Conservation (phyloP, 768 basidiomycete species). For the Pilatotrama ljubarskyi region DNA sequence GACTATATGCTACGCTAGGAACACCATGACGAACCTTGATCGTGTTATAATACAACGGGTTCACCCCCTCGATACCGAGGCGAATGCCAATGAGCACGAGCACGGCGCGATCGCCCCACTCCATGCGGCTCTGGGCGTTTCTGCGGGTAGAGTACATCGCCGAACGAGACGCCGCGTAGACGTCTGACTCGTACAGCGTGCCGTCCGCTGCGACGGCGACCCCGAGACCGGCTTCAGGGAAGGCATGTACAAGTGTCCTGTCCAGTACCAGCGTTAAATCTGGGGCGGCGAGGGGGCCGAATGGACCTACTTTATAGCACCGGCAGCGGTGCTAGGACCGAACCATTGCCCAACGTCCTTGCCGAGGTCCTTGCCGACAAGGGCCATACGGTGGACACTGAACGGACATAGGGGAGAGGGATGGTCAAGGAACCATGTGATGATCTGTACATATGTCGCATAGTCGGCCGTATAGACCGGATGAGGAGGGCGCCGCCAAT, state of each 20-base stretch:
- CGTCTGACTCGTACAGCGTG: slow-evolving; percentile 79
- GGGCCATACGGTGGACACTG: slow-evolving; percentile 93
- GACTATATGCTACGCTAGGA: neutral
- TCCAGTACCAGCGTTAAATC: neutral
- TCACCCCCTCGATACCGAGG: slow-evolving; percentile 89
- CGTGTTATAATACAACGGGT: slow-evolving; percentile 91
- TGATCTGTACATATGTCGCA: slow-evolving; percentile 84
- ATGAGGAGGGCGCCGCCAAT: slow-evolving; percentile 79
- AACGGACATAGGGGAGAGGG: slow-evolving; percentile 86
- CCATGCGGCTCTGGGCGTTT: slow-evolving; percentile 19
- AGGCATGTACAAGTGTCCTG: slow-evolving; percentile 76
- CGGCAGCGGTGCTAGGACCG: slow-evolving; percentile 96
- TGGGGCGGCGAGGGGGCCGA: neutral
- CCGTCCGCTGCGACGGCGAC: slow-evolving; percentile 84
- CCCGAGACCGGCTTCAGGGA: slow-evolving; percentile 77
- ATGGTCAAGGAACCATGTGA: slow-evolving; percentile 95
- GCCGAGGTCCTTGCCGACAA: slow-evolving; percentile 91
- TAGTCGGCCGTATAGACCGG: slow-evolving; percentile 63
- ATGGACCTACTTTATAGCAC: slow-evolving; percentile 76
- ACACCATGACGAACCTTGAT: slow-evolving; percentile 53
- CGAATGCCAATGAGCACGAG: slow-evolving; percentile 84
- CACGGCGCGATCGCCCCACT: slow-evolving; percentile 85
- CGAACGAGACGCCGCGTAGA: slow-evolving; percentile 69
- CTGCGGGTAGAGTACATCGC: slow-evolving; percentile 21
- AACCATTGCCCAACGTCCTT: slow-evolving; percentile 98